phyloP scores from a whole-genome alignment of 345 rosid genomes.

The Clarkia xantiana region DNA sequence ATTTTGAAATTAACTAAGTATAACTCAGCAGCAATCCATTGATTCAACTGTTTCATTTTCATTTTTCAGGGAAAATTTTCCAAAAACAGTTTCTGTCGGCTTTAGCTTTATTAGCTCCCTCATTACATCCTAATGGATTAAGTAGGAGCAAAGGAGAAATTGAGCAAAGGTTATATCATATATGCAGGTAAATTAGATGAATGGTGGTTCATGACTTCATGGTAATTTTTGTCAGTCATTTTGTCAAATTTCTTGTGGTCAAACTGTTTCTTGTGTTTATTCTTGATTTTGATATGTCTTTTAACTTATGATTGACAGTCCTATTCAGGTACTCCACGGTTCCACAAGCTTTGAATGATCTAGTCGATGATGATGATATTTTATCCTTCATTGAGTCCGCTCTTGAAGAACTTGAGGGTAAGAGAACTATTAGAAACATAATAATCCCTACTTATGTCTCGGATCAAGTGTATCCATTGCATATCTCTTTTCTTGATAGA shows the following conservation, averaged over 20 bases:
- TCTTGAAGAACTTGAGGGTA: slow-evolving; percentile 47
- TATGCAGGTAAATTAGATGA: slow-evolving; percentile 21
- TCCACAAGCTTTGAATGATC: slow-evolving; percentile 22
- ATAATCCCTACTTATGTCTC: neutral
- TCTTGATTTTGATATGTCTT: slow-evolving; percentile 6
- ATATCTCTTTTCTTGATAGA: neutral
- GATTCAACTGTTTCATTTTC: too few relatives aligned
- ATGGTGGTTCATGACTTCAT: too few relatives aligned
- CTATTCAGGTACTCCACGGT: slow-evolving; percentile 37
- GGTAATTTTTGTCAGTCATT: too few relatives aligned
- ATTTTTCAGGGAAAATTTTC: slow-evolving; percentile 20
- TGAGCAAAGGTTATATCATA: slow-evolving; percentile 11
- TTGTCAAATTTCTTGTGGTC: too few relatives aligned
- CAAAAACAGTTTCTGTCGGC: slow-evolving; percentile 5
- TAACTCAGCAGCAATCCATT: neutral
- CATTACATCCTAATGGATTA: slow-evolving; percentile 10
- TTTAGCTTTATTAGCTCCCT: slow-evolving; percentile 10
- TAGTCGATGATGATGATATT: slow-evolving; percentile 21
- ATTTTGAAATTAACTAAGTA: neutral
- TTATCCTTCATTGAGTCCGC: slow-evolving; percentile 34
- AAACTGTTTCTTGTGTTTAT: neutral
- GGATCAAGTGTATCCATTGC: too few relatives aligned
- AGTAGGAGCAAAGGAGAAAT: slow-evolving; percentile 5
- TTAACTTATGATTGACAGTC: slow-evolving; percentile 34
- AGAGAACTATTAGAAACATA: too few relatives aligned